A percentile compares a stretch with the other conserved stretches of the same genome.
These are phyloP conservation scores for Euphorbia schlechtendalii DNA, from an alignment of 441 rosid species.

Conservation along the genomic window DNA sequence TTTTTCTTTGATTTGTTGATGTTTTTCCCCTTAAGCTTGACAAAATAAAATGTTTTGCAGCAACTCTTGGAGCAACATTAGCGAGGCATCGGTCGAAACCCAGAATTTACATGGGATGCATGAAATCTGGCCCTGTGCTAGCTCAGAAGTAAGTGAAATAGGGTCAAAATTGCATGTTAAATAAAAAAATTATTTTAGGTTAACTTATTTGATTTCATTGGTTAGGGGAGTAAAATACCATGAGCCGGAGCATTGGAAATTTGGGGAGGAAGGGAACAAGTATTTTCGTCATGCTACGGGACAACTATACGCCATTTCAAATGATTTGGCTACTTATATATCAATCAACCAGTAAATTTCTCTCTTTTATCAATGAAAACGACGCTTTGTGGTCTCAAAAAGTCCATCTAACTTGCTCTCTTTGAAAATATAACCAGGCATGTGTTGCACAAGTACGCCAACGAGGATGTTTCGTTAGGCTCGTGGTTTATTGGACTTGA, in stretches of 20 bases:
- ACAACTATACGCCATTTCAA: too few species aligned
- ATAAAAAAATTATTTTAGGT: not conserved
- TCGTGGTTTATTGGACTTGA: too few species aligned
- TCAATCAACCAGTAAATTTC: conserved; percentile 71
- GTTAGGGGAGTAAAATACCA: conserved; percentile 85
- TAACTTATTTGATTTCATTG: not conserved
- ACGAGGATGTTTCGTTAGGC: too few species aligned
- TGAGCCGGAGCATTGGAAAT: conserved; percentile 94
- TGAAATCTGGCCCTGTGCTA: conserved; percentile 88
- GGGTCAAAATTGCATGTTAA: not conserved
- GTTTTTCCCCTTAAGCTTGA: conserved; percentile 4
- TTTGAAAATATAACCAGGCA: too few species aligned
- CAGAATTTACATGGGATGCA: conserved; percentile 75
- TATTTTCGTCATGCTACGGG: conserved; percentile 97
- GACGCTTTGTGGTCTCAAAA: not conserved
- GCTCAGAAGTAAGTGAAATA: conserved; percentile 61
- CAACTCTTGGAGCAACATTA: conserved; percentile 65
- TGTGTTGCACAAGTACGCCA: too few species aligned
- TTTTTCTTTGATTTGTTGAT: not conserved
- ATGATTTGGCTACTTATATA: too few species aligned
- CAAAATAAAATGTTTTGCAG: conserved; percentile 31
- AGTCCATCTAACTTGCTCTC: too few species aligned
- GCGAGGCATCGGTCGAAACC: conserved; percentile 55
- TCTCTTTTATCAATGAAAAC: not conserved
- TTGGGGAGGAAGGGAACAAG: conserved; percentile 82